Conservation (phyloP, 2,329 filamentous ascomycete species). For the Cladophialophora immunda region DNA sequence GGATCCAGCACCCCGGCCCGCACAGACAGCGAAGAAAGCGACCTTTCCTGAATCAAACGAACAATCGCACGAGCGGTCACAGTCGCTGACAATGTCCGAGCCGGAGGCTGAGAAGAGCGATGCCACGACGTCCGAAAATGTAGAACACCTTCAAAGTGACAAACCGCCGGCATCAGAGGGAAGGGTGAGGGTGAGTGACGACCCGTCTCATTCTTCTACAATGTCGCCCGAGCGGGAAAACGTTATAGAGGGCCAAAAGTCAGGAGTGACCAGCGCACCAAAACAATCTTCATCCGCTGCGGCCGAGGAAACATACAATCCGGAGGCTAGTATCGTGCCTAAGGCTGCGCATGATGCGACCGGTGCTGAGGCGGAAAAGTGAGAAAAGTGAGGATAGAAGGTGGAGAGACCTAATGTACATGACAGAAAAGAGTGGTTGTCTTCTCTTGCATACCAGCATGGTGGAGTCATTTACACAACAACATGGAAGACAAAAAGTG, state of each 20-base stretch:
- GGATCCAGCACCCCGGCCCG: constrained; percentile 19
- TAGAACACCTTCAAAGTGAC: not conserved
- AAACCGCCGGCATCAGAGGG: not conserved
- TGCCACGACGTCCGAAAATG: not conserved
- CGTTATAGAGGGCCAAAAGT: constrained; percentile 26
- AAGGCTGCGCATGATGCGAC: constrained; percentile 28
- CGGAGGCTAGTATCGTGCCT: constrained; percentile 21
- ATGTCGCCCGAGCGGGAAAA: constrained; percentile 28
- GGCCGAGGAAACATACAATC: not conserved
- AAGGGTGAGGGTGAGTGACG: constrained; percentile 23
- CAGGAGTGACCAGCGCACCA: constrained; percentile 9
- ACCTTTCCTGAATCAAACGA: not conserved
- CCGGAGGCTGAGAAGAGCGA: not conserved
- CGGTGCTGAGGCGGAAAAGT: not conserved
- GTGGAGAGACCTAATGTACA: not conserved
- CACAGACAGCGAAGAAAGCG: constrained; percentile 12
- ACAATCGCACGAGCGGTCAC: not conserved
- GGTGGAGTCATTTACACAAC: constrained; percentile 1
- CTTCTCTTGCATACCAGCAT: constrained; percentile 9
- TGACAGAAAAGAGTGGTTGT: not conserved
- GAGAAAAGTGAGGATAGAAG: not conserved
- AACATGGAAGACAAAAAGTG: constrained; percentile 10
- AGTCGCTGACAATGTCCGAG: not conserved
- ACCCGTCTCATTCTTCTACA: constrained; percentile 18
- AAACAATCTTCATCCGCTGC: not conserved